These are phyloP conservation scores for Brettanomyces nanus DNA, from an alignment of 805 yeast genomes.

Conservation along the genomic window DNA sequence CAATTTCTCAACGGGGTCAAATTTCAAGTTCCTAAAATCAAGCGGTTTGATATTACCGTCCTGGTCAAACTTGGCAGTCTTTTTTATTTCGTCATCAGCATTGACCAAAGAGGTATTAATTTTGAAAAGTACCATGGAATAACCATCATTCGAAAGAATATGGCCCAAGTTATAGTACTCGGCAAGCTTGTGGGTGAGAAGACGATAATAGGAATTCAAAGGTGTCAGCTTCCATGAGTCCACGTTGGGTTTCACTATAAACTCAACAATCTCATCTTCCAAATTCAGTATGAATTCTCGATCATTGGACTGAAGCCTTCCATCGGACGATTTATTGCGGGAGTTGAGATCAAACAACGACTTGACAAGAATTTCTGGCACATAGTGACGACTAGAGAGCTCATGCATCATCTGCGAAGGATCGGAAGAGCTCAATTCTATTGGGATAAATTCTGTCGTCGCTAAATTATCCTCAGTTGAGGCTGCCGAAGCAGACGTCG, in stretches of 20 bases:
- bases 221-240: slow-evolving; percentile 38
- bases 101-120: slow-evolving; percentile 29
- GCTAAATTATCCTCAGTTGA: not conserved
- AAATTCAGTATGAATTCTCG: slow-evolving; percentile 40
- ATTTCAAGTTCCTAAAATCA: slow-evolving; percentile 22
- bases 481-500: not conserved
- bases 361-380: slow-evolving; percentile 24
- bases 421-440: slow-evolving; percentile 8
- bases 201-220: slow-evolving; percentile 61
- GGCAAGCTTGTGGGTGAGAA: slow-evolving; percentile 63
- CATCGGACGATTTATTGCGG: slow-evolving; percentile 4
- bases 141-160: slow-evolving; percentile 41
- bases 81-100: slow-evolving; percentile 26
- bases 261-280: slow-evolving; percentile 39
- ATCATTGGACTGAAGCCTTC: slow-evolving; percentile 22
- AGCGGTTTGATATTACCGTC: slow-evolving; percentile 27
- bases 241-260: slow-evolving; percentile 33
- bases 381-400: slow-evolving; percentile 15
- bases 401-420: slow-evolving; percentile 13
- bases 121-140: slow-evolving; percentile 34
- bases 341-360: slow-evolving; percentile 23
- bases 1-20: slow-evolving; percentile 26
- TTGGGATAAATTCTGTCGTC: slow-evolving; percentile 14
- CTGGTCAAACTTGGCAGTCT: slow-evolving; percentile 23
- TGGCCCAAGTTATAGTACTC: slow-evolving; percentile 59